Percentiles rank a stretch among this genome's conserved stretches.
Conservation (phyloP, 176 grass and related monocot species). For the Coix lacrymajobi region DNA sequence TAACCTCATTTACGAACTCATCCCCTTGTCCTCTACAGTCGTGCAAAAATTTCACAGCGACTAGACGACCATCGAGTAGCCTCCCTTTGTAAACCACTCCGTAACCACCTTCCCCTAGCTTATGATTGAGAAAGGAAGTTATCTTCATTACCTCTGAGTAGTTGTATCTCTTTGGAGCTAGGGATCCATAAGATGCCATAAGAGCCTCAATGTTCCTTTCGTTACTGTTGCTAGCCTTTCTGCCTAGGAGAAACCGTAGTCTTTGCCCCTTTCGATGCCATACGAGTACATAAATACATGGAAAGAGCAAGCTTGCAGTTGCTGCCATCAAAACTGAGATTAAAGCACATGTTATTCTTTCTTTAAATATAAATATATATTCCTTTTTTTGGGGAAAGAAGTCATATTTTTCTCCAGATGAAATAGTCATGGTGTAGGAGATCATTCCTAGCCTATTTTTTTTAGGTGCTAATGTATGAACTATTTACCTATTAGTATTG, state of each 20-base stretch:
- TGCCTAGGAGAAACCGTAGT: background rate
- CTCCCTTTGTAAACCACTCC: constrained; percentile 32
- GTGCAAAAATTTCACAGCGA: too few relatives aligned
- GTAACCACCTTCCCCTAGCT: constrained; percentile 55
- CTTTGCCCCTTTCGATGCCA: background rate
- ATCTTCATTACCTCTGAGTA: constrained; percentile 45
- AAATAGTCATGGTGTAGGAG: too few relatives aligned
- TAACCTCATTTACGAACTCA: too few relatives aligned
- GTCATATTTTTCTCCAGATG: too few relatives aligned
- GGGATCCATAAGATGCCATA: constrained; percentile 13
- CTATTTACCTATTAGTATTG: too few relatives aligned
- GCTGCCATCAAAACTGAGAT: constrained; percentile 1
- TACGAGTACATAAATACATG: constrained; percentile 15
- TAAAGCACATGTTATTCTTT: background rate
- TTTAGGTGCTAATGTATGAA: too few relatives aligned
- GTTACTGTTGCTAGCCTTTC: background rate
- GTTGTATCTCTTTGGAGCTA: constrained; percentile 49
- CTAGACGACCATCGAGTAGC: too few relatives aligned
- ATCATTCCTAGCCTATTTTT: too few relatives aligned
- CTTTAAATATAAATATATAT: too few relatives aligned
- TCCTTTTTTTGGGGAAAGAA: too few relatives aligned
- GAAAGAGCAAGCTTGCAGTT: constrained; percentile 1
- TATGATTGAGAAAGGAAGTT: constrained; percentile 19
- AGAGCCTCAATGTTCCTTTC: constrained; percentile 19
- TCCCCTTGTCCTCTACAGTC: too few relatives aligned